These are phyloP conservation scores for Cryptomeria japonica DNA, from an alignment of 75 land plant genomes.

Conservation along the genomic window DNA sequence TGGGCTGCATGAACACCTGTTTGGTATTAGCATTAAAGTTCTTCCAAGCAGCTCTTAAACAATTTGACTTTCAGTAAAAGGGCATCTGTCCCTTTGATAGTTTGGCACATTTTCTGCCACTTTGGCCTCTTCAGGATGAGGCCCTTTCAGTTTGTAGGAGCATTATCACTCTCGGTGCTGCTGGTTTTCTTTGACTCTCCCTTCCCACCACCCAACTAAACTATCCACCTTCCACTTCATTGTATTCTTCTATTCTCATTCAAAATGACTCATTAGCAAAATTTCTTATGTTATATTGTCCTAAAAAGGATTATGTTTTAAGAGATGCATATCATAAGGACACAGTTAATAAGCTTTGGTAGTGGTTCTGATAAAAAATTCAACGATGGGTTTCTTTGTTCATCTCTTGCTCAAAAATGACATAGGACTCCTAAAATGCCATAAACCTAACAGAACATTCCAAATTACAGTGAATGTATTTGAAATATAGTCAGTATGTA, in stretches of 20 bases:
- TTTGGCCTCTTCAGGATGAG: background rate
- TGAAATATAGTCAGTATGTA: background rate
- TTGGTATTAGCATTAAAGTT: no score
- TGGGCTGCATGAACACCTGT: background rate
- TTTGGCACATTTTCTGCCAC: background rate
- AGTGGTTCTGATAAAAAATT: background rate
- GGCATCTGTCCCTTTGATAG: background rate
- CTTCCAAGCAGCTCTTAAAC: background rate
- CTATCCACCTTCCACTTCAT: background rate
- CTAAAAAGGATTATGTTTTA: background rate
- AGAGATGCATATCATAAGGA: background rate
- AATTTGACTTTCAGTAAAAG: background rate
- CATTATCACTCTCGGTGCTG: background rate
- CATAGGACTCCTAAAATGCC: background rate
- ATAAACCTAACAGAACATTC: background rate
- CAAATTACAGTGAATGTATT: background rate
- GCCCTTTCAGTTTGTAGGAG: background rate
- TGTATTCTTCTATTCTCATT: background rate
- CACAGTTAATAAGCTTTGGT: background rate
- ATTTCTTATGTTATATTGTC: background rate
- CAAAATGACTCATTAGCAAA: background rate
- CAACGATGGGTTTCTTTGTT: background rate
- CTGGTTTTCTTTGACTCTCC: background rate
- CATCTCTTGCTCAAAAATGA: background rate
- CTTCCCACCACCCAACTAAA: background rate